phyloP scores from a whole-genome alignment of 2,329 filamentous ascomycete genomes.

The Tolypocladium album region DNA sequence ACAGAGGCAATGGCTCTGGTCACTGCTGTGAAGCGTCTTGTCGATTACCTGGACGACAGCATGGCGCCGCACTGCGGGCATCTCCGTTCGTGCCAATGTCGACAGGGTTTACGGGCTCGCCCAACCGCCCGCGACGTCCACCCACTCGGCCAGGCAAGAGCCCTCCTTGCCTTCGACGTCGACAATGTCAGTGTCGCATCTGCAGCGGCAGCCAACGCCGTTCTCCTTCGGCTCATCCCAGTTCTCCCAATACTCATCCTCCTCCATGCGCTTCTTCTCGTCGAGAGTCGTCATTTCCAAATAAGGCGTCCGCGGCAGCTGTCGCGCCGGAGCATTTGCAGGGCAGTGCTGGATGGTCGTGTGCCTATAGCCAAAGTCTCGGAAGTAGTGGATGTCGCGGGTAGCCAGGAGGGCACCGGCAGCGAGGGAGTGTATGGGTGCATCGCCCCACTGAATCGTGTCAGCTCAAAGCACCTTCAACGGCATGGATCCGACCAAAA shows the following conservation, averaged over 20 bases:
- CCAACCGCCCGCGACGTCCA: conserved; percentile 94
- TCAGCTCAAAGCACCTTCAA: conserved; percentile 11
- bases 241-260: conserved; percentile 92
- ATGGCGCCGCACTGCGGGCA: not conserved
- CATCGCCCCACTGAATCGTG: conserved; percentile 77
- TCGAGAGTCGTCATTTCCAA: conserved; percentile 73
- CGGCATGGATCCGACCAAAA: conserved; percentile 4
- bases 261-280: conserved; percentile 75
- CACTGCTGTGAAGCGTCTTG: not conserved
- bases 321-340: conserved; percentile 82
- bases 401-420: conserved; percentile 77
- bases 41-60: not conserved
- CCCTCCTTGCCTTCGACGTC: conserved; percentile 97
- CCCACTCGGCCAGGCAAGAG: conserved; percentile 91
- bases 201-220: conserved; percentile 90
- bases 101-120: conserved; percentile 34
- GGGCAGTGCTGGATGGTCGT: conserved; percentile 98
- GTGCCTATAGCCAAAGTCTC: conserved; percentile 95
- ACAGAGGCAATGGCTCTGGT: not conserved
- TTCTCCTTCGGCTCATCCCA: conserved; percentile 87
- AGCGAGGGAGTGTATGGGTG: conserved; percentile 93
- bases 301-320: conserved; percentile 69
- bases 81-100: not conserved
- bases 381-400: conserved; percentile 93
- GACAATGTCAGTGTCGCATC: conserved; percentile 93